phyloP scores from a whole-genome alignment of 345 rosid species.

The Rhodamnia rubescens region DNA sequence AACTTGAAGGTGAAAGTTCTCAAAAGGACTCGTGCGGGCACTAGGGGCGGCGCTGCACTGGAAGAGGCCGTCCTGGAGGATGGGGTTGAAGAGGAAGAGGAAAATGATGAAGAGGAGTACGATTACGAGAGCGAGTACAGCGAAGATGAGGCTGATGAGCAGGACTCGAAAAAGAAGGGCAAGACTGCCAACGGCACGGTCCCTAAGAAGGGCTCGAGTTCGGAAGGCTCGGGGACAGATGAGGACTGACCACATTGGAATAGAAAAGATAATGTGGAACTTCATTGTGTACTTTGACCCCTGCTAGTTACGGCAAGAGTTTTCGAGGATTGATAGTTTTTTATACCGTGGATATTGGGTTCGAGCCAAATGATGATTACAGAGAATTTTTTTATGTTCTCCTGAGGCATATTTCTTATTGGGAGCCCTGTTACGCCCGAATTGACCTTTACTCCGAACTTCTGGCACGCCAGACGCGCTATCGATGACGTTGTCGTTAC shows the following conservation, averaged over 20 bases:
- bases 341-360: neutral
- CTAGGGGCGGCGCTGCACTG: slow-evolving; percentile 41
- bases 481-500: too few species aligned
- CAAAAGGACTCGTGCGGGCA: slow-evolving; percentile 80
- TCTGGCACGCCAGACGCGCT: too few species aligned
- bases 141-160: slow-evolving; percentile 78
- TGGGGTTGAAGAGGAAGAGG: slow-evolving; percentile 90
- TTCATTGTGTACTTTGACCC: neutral
- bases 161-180: slow-evolving; percentile 51
- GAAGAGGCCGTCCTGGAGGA: slow-evolving; percentile 78
- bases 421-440: neutral
- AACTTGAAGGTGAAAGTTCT: slow-evolving; percentile 69
- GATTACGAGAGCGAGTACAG: slow-evolving; percentile 92
- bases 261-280: neutral
- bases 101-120: slow-evolving; percentile 78
- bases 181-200: slow-evolving; percentile 38
- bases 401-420: neutral
- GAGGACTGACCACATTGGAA: slow-evolving; percentile 23
- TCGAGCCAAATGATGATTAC: neutral
- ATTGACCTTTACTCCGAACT: too few species aligned
- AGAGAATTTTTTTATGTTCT: neutral
- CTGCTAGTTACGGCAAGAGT: neutral
- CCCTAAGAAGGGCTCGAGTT: slow-evolving; percentile 39
- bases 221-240: slow-evolving; percentile 63
- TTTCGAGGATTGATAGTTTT: neutral